These are phyloP conservation scores for Cronartium quercuum DNA, from an alignment of 1,284 basidiomycete species.

Conservation along the genomic window DNA sequence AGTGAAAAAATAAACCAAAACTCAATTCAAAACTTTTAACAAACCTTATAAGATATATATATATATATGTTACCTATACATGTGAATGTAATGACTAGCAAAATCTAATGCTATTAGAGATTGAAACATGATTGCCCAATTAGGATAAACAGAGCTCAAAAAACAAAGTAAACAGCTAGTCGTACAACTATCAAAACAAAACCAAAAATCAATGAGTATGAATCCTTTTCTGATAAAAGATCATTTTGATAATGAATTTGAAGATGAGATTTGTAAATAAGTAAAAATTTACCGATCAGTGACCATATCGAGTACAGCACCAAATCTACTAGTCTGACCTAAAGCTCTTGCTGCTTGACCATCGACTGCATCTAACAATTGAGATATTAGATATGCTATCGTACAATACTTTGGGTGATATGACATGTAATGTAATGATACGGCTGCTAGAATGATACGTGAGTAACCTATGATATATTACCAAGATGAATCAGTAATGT, in stretches of 20 bases:
- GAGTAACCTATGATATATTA: conserved; percentile 64
- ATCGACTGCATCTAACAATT: conserved; percentile 89
- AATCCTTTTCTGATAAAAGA: too few species aligned
- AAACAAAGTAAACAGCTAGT: conserved; percentile 93
- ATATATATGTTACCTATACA: conserved; percentile 52
- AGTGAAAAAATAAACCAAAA: not conserved
- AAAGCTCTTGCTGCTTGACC: conserved; percentile 85
- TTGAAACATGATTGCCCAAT: conserved; percentile 78
- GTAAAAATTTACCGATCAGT: conserved; percentile 72
- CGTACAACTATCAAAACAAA: conserved; percentile 64
- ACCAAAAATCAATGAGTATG: not conserved
- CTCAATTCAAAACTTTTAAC: too few species aligned
- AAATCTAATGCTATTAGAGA: conserved; percentile 96
- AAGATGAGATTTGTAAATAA: conserved; percentile 34
- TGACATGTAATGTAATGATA: conserved; percentile 88
- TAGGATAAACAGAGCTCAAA: conserved; percentile 80
- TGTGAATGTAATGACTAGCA: conserved; percentile 98
- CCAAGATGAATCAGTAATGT: not conserved
- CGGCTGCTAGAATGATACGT: conserved; percentile 80
- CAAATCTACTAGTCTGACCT: conserved; percentile 89
- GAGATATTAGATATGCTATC: conserved; percentile 82
- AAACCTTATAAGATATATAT: too few species aligned
- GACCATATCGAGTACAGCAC: conserved; percentile 98
- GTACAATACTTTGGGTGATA: conserved; percentile 90
- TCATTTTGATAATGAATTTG: conserved; percentile 23